Base-by-base conservation (phyloP, 257 asterid species). In the Cinchona pubescens region DNA sequence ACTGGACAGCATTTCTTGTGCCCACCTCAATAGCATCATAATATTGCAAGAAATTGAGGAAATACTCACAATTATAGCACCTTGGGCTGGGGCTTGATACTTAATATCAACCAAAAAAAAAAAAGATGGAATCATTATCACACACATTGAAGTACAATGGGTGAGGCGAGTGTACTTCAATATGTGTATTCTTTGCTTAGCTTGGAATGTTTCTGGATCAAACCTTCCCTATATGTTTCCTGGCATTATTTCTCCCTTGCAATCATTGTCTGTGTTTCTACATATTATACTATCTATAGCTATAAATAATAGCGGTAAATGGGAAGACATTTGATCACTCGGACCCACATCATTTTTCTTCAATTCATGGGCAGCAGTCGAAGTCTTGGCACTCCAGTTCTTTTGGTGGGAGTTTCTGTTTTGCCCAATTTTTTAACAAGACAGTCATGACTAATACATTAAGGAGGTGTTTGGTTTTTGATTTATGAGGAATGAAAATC, bases 171-270 rank as follows among this genome's bases (percentile, higher is more conserved):
- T 35, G 75, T 51, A 53, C 80, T 46, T 72, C 29, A 45, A 34
- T 32, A 30, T n/a, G 11, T 59, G 16, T 37, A 14, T 74, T 46
- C 49, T 63, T 49, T 75, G 51, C 15, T 55, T 32, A 35, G n/a
- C 25, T 25, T 43, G 58, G 48, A 29, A 40, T 42, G 73, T 46
- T 35, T 76, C 2, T 66, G 67, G 76, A 72, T 58, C 69, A 58
- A 59, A 72, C 66, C 62, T 67, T 37, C 62, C 71, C 68, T 55
- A n/a, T 29, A 69, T 75, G 30, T 66, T 79, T 35, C 49, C 67
- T 37, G 60, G 51, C 76, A 46, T 58, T 74, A 48, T 48, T 77
- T 25, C 65, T 29, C 56, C 37, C 64, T 43, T 37, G 29, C 67
- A 37, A 29, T n/a, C 63, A 25, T 15, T 58, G 34, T 7, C 7